phyloP scores from a whole-genome alignment of 257 asterid species.

The Rauvolfia tetraphylla region DNA sequence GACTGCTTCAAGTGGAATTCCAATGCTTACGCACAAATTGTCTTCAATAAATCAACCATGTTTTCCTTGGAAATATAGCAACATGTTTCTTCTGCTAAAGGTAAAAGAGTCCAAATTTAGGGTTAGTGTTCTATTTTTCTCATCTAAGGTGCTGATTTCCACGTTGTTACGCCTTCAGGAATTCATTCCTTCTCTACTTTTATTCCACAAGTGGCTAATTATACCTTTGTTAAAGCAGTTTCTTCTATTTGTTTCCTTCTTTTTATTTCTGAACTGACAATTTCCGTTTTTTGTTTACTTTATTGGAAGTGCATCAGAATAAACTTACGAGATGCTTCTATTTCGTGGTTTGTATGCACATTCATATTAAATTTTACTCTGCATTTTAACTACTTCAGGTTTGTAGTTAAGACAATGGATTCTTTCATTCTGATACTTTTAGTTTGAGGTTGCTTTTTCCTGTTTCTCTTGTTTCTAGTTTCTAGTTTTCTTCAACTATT shows the following conservation, averaged over 20 bases:
- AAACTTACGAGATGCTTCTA: background rate
- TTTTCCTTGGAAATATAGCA: background rate
- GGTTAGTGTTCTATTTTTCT: background rate
- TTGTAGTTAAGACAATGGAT: background rate
- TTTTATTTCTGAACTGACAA: background rate
- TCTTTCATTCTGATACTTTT: background rate
- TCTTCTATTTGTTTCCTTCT: too few species aligned
- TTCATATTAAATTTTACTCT: background rate
- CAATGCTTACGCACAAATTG: background rate
- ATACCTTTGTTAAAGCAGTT: background rate
- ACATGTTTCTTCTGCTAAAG: background rate
- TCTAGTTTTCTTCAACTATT: background rate
- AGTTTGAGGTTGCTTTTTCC: background rate
- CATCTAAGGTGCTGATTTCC: background rate
- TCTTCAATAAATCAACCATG: background rate
- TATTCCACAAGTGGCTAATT: background rate
- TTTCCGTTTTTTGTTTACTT: background rate
- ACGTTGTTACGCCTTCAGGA: background rate
- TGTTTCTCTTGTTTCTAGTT: background rate
- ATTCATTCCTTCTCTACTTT: background rate
- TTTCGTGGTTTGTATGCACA: background rate
- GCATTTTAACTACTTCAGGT: background rate
- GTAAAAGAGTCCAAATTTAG: background rate
- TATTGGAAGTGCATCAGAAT: background rate
- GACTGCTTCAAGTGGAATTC: background rate